Conservation (phyloP, 257 asterid genomes). For the Rauvolfia tetraphylla region DNA sequence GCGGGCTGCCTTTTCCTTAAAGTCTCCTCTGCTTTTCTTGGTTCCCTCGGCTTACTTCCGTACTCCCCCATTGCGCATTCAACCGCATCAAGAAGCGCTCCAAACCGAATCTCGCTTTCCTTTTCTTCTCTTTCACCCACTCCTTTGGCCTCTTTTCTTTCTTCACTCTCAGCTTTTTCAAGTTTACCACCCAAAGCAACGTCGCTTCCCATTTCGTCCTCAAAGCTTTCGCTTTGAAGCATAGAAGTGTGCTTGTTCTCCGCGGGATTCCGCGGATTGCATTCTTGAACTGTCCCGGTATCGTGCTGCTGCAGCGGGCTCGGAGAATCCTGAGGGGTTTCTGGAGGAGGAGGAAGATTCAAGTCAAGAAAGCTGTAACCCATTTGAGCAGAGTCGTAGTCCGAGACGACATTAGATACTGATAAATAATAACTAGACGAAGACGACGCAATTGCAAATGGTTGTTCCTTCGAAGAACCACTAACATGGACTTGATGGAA, state of each 20-base stretch:
- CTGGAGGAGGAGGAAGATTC: neutral
- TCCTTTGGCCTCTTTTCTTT: neutral
- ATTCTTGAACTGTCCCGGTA: neutral
- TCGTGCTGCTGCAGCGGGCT: neutral
- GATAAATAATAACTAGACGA: neutral
- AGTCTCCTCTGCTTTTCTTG: neutral
- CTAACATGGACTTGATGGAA: neutral
- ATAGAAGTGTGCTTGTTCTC: neutral
- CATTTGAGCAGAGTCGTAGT: neutral
- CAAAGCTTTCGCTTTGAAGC: neutral
- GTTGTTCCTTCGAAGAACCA: neutral
- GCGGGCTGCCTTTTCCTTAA: neutral
- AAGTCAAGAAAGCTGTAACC: neutral
- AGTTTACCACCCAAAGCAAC: neutral
- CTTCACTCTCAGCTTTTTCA: neutral
- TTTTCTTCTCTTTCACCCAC: neutral
- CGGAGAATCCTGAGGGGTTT: neutral
- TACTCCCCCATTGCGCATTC: slow-evolving; percentile 28
- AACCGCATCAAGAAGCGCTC: slow-evolving; percentile 42
- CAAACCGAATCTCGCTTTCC: slow-evolving; percentile 15
- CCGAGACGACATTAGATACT: neutral
- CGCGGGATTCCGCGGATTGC: neutral
- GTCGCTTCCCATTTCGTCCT: neutral
- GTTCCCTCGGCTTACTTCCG: slow-evolving; percentile 20
- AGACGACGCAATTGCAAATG: neutral